Evolutionary conservation across 441 rosid species (phyloP).

Genomic region (Gossypium gossypioides): DNA sequence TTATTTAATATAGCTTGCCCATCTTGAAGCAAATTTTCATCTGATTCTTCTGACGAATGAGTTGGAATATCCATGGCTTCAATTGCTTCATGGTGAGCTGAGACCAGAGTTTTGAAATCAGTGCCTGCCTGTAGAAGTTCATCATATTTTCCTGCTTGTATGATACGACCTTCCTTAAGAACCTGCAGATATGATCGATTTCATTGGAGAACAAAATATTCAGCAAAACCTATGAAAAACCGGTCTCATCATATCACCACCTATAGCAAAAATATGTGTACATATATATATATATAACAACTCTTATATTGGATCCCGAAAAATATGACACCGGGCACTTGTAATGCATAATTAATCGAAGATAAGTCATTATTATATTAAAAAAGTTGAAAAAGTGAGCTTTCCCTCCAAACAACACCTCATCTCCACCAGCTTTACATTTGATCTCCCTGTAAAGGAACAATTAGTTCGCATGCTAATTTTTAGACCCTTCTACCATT

Average conservation of each 20-base stretch:
- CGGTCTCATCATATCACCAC: not conserved
- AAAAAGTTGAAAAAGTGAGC: not conserved
- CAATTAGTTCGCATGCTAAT: not conserved
- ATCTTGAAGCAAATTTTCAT: conserved; percentile 43
- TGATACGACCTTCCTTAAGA: conserved; percentile 82
- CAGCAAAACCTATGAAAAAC: not conserved
- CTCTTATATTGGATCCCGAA: not conserved
- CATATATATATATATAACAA: not conserved
- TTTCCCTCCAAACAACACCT: not conserved
- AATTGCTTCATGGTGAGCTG: conserved; percentile 97
- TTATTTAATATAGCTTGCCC: conserved; percentile 31
- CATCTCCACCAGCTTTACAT: not conserved
- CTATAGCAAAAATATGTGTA: too few species aligned
- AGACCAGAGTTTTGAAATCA: conserved; percentile 80
- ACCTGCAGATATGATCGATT: conserved; percentile 44
- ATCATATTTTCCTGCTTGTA: conserved; percentile 94
- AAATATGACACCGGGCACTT: not conserved
- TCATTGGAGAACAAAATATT: conserved; percentile 9
- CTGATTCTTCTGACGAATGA: conserved; percentile 84
- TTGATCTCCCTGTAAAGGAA: not conserved
- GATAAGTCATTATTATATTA: not conserved
- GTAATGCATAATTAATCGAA: not conserved
- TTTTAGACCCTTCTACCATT: not conserved
- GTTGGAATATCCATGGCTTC: conserved; percentile 89
- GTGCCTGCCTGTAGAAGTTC: conserved; percentile 96